Percentiles rank a stretch among this genome's conserved stretches.
Conservation (phyloP, 257 asterid species). For the Nyctanthes arbortristis region DNA sequence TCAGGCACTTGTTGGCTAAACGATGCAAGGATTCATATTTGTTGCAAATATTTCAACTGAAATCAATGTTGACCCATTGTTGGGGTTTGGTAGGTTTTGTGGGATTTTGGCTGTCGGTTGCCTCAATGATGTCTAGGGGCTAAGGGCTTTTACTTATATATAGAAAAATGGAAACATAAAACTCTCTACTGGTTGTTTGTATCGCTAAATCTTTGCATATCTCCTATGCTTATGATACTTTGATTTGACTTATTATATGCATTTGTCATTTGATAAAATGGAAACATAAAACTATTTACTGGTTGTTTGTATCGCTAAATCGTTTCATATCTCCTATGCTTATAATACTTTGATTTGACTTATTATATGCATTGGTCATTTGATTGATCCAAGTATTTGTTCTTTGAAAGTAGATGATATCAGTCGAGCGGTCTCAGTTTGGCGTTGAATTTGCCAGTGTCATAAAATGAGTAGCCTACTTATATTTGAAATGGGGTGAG, state of each 20-base stretch:
- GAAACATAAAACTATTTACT: background rate
- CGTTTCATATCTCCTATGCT: too few species aligned
- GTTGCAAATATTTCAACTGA: background rate
- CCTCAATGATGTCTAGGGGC: background rate
- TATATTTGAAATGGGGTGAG: too few species aligned
- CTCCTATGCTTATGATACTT: background rate
- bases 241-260: background rate
- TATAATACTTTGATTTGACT: background rate
- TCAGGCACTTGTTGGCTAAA: background rate
- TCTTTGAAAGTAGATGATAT: too few species aligned
- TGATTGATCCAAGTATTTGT: too few species aligned
- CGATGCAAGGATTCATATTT: constrained; percentile 1
- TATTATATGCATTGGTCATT: too few species aligned
- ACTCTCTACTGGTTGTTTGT: background rate
- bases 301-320: background rate
- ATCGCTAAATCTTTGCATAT: too few species aligned
- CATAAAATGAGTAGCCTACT: too few species aligned
- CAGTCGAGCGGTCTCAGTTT: too few species aligned
- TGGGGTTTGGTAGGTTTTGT: too few species aligned
- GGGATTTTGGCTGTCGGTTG: background rate
- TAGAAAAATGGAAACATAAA: background rate
- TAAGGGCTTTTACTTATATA: background rate
- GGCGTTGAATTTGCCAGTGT: too few species aligned
- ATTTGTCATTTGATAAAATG: background rate
- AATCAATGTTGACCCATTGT: background rate